A percentile compares a stretch with the other conserved stretches of the same genome.
Evolutionary conservation across 805 yeast species (phyloP).

Genomic region (Danielia oregonensis): DNA sequence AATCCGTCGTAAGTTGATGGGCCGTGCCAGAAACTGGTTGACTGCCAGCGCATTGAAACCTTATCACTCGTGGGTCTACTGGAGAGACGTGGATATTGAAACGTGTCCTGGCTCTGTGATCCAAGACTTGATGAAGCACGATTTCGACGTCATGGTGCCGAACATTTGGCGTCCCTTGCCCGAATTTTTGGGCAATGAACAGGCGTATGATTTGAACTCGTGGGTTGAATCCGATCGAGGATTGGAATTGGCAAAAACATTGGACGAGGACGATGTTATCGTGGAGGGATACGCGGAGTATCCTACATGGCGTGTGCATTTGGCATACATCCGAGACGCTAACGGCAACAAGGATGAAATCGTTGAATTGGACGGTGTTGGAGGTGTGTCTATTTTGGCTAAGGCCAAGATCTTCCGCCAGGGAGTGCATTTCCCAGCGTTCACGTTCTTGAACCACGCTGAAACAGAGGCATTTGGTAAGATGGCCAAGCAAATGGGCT

Average conservation of each 20-base stretch:
- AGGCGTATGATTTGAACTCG: slow-evolving; percentile 93
- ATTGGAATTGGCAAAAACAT: slow-evolving; percentile 54
- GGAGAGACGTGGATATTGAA: slow-evolving; percentile 88
- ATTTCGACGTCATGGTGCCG: slow-evolving; percentile 73
- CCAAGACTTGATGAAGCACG: slow-evolving; percentile 65
- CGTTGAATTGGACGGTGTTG: slow-evolving; percentile 79
- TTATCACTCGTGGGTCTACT: slow-evolving; percentile 85
- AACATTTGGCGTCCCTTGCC: slow-evolving; percentile 98
- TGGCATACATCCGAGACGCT: slow-evolving; percentile 65
- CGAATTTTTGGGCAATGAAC: slow-evolving; percentile 82
- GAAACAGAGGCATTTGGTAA: slow-evolving; percentile 88
- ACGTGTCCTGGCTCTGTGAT: slow-evolving; percentile 75
- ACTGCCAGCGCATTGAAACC: slow-evolving; percentile 71
- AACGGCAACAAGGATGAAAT: slow-evolving; percentile 60
- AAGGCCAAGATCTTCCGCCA: slow-evolving; percentile 70
- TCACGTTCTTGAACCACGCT: slow-evolving; percentile 79
- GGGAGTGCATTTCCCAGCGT: slow-evolving; percentile 83
- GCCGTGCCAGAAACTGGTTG: slow-evolving; percentile 83
- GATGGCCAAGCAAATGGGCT: slow-evolving; percentile 76
- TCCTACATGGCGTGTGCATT: slow-evolving; percentile 81
- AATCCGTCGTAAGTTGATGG: slow-evolving; percentile 79
- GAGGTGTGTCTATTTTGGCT: slow-evolving; percentile 80
- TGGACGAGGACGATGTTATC: slow-evolving; percentile 79
- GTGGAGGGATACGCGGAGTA: slow-evolving; percentile 88
- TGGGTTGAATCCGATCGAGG: slow-evolving; percentile 92